phyloP scores from a whole-genome alignment of 768 basidiomycete genomes.

The Leucocoprinus leucothites region DNA sequence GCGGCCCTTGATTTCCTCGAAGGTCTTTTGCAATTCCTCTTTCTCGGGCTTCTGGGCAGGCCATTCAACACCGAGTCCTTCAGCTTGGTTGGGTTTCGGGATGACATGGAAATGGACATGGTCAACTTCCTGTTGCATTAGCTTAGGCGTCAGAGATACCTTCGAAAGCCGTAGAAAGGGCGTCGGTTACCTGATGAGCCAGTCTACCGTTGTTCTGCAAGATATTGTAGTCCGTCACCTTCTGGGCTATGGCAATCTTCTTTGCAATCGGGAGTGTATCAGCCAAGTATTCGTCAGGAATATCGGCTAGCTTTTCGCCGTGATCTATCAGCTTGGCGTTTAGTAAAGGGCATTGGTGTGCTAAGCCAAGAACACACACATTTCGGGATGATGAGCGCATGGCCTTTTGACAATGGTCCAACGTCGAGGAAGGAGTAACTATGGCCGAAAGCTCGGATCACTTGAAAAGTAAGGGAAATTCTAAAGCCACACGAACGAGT shows the following conservation, averaged over 20 bases:
- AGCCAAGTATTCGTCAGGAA: slow-evolving; percentile 80
- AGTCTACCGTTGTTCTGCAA: slow-evolving; percentile 61
- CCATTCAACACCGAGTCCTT: slow-evolving; percentile 86
- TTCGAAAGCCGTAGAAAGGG: neutral
- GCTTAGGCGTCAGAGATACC: neutral
- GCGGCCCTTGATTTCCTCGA: slow-evolving; percentile 52
- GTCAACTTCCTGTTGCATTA: slow-evolving; percentile 52
- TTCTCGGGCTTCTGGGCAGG: slow-evolving; percentile 55
- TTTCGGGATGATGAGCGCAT: slow-evolving; percentile 92
- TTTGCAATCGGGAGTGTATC: slow-evolving; percentile 82
- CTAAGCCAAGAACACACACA: slow-evolving; percentile 41
- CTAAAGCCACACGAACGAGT: slow-evolving; percentile 47
- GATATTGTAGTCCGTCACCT: slow-evolving; percentile 80
- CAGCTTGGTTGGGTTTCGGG: slow-evolving; percentile 73
- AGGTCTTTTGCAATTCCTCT: slow-evolving; percentile 59
- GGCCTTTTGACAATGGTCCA: slow-evolving; percentile 84
- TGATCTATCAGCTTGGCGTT: slow-evolving; percentile 54
- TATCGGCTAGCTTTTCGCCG: slow-evolving; percentile 77
- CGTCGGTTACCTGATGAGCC: slow-evolving; percentile 49
- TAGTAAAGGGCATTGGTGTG: neutral
- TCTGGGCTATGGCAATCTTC: slow-evolving; percentile 80
- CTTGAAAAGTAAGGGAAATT: neutral
- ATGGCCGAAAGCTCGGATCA: slow-evolving; percentile 2
- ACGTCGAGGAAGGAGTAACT: slow-evolving; percentile 93
- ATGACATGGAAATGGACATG: slow-evolving; percentile 96